Conservation (phyloP, 768 basidiomycete genomes). For the Exidia glandulosa region DNA sequence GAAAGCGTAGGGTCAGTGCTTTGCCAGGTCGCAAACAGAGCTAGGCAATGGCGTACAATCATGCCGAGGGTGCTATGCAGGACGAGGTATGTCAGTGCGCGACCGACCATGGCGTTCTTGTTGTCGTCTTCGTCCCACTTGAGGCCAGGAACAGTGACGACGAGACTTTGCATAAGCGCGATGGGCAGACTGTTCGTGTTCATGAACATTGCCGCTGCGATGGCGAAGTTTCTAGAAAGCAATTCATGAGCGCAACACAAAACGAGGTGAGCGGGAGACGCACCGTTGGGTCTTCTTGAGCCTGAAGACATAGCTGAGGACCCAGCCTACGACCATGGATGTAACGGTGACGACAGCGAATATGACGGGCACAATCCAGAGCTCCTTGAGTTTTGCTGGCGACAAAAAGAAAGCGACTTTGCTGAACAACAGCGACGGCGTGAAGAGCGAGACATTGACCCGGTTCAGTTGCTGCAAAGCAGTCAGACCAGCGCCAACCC, state of each 20-base stretch:
- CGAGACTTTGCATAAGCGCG: conserved; percentile 86
- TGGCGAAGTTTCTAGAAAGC: conserved; percentile 59
- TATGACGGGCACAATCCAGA: conserved; percentile 81
- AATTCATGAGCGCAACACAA: neutral
- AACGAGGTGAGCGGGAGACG: conserved; percentile 11
- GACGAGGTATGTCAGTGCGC: conserved; percentile 82
- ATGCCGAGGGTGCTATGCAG: conserved; percentile 92
- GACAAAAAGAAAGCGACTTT: conserved; percentile 91
- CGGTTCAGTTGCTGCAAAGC: conserved; percentile 54
- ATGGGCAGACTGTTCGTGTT: conserved; percentile 93
- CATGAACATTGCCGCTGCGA: conserved; percentile 82
- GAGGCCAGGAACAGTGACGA: conserved; percentile 68
- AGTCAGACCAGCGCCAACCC: neutral
- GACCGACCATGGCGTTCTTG: conserved; percentile 79
- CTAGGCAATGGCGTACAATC: conserved; percentile 49
- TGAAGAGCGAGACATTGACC: conserved; percentile 83
- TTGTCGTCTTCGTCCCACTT: conserved; percentile 77
- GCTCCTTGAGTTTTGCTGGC: conserved; percentile 71
- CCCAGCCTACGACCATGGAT: conserved; percentile 59
- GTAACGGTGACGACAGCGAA: conserved; percentile 66
- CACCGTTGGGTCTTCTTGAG: conserved; percentile 71
- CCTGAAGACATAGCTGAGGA: conserved; percentile 49
- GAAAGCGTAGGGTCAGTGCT: neutral
- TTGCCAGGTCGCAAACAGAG: neutral
- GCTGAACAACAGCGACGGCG: conserved; percentile 78